phyloP scores from a whole-genome alignment of 495 filamentous ascomycete species.

The Daldinia childiae region DNA sequence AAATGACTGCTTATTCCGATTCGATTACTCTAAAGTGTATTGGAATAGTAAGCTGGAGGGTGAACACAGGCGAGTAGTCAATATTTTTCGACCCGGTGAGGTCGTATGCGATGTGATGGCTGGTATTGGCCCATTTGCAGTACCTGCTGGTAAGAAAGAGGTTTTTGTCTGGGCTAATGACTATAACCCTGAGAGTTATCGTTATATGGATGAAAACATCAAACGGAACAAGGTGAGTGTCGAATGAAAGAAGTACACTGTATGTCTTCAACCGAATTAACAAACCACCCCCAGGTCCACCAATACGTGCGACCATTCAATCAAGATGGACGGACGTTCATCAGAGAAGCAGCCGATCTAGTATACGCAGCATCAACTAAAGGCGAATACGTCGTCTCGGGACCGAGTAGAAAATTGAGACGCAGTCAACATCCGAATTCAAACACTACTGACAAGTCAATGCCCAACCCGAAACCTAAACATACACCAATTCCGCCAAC shows the following conservation, averaged over 20 bases:
- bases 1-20: constrained; percentile 69
- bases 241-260: background rate
- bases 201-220: constrained; percentile 73
- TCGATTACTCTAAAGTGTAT: constrained; percentile 90
- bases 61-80: constrained; percentile 84
- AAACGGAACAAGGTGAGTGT: constrained; percentile 74
- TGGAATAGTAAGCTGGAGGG: constrained; percentile 93
- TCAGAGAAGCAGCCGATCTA: constrained; percentile 68
- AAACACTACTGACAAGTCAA: constrained; percentile 37
- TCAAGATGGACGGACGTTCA: constrained; percentile 82
- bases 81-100: constrained; percentile 81
- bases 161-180: constrained; percentile 99
- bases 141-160: constrained; percentile 87
- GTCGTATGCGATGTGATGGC: constrained; percentile 98
- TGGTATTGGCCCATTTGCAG: constrained; percentile 93
- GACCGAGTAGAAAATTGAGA: constrained; percentile 48
- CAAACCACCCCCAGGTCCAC: constrained; percentile 60
- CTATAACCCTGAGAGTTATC: constrained; percentile 88
- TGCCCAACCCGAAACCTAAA: constrained; percentile 46
- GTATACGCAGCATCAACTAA: constrained; percentile 65
- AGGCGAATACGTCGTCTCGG: constrained; percentile 56
- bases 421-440: constrained; percentile 46
- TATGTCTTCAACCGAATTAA: constrained; percentile 13
- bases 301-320: constrained; percentile 82
- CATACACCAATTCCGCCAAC: constrained; percentile 68